These are phyloP conservation scores for Mycocentrospora acerina DNA, from an alignment of 2,329 filamentous ascomycete species.

Conservation along the genomic window DNA sequence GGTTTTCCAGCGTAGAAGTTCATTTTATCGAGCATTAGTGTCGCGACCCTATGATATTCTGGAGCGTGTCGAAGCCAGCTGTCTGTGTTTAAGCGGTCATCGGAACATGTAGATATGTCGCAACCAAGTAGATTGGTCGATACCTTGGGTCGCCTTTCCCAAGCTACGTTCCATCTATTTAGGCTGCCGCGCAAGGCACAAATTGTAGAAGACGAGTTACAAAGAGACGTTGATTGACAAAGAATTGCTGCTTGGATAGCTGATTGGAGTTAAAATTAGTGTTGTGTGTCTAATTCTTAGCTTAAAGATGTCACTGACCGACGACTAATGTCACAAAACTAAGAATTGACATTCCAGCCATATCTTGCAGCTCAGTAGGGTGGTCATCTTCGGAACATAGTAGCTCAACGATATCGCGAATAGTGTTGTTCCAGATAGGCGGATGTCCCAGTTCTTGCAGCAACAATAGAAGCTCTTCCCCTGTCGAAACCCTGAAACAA, in stretches of 20 bases:
- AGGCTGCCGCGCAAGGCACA: background rate
- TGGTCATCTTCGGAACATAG: too few relatives aligned
- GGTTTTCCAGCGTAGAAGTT: background rate
- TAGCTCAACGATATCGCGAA: too few relatives aligned
- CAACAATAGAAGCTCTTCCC: background rate
- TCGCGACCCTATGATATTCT: background rate
- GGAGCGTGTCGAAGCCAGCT: conserved; percentile 1
- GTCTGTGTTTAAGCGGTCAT: background rate
- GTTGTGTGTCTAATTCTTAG: too few relatives aligned
- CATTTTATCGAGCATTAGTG: background rate
- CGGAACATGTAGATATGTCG: background rate
- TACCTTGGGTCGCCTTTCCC: background rate
- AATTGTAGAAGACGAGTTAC: background rate
- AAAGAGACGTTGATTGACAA: background rate
- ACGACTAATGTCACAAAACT: too few relatives aligned
- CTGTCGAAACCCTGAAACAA: background rate
- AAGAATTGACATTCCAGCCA: too few relatives aligned
- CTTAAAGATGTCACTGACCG: background rate
- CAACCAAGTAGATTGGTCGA: background rate
- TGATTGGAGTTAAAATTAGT: too few relatives aligned
- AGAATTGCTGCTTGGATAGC: background rate
- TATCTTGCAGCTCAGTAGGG: too few relatives aligned
- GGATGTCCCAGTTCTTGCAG: too few relatives aligned
- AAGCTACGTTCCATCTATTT: background rate
- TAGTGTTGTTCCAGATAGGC: too few relatives aligned